Conservation (phyloP, 805 yeast species). For the Ogataea trehalophila region DNA sequence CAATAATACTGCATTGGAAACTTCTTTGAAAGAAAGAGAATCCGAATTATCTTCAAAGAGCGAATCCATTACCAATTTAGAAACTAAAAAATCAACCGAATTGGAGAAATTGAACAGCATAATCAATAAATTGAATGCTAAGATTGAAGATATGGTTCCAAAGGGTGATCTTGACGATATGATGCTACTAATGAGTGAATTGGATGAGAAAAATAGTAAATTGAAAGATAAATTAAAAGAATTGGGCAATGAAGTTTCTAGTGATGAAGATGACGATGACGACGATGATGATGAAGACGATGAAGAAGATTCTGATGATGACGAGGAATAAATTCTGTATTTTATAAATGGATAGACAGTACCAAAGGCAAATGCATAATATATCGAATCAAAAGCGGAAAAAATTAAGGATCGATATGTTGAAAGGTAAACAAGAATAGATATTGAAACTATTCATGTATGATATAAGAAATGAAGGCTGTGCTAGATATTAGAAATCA, state of each 20-base stretch:
- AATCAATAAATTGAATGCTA: not conserved
- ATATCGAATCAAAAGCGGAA: too few relatives aligned
- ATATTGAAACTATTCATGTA: too few relatives aligned
- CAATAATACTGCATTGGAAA: not conserved
- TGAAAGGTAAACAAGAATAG: too few relatives aligned
- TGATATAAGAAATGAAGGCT: too few relatives aligned
- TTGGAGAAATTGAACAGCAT: constrained; percentile 5
- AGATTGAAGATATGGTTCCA: constrained; percentile 33
- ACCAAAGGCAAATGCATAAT: too few relatives aligned
- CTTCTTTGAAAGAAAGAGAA: constrained; percentile 1
- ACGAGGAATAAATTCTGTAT: not conserved
- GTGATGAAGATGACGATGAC: constrained; percentile 67
- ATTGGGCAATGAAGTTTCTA: constrained; percentile 57
- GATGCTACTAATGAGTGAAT: constrained; percentile 68
- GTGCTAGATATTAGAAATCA: too few relatives aligned
- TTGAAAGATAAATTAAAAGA: constrained; percentile 49
- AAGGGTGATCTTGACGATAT: constrained; percentile 65
- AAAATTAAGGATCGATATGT: too few relatives aligned
- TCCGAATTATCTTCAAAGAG: constrained; percentile 2
- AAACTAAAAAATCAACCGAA: not conserved
- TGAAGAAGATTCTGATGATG: constrained; percentile 28
- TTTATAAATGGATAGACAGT: too few relatives aligned
- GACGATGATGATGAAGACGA: constrained; percentile 55
- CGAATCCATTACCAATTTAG: constrained; percentile 1
- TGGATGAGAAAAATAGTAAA: constrained; percentile 61